Evolutionary conservation across 2,329 filamentous ascomycete species (phyloP).

Genomic region (Neospermospora avenae): DNA sequence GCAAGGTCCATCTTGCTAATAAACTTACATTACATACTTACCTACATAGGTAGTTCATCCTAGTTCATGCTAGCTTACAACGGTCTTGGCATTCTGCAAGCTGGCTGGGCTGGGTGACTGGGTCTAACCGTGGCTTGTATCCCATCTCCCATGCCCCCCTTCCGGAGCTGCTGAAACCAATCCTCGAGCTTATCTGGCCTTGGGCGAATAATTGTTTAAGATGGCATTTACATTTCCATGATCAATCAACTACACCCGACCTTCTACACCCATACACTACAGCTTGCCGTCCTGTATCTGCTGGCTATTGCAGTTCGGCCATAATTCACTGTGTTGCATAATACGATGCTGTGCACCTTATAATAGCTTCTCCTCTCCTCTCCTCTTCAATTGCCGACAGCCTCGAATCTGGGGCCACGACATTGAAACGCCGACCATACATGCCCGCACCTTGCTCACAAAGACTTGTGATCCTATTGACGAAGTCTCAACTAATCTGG

Average conservation of each 20-base stretch:
- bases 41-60: no score
- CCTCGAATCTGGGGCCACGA: constrained; percentile 9
- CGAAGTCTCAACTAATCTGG: background rate
- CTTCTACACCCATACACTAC: background rate
- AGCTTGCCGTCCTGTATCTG: background rate
- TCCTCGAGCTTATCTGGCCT: constrained; percentile 9
- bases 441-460: constrained; percentile 21
- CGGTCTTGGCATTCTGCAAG: no score
- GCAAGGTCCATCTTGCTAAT: no score
- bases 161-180: background rate
- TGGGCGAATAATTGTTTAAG: background rate
- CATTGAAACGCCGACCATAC: constrained; percentile 22
- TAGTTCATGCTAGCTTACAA: background rate
- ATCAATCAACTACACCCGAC: background rate
- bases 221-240: background rate
- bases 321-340: background rate
- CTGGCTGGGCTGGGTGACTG: background rate
- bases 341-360: background rate
- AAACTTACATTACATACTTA: background rate
- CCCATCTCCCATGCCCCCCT: no score
- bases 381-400: background rate
- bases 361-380: background rate
- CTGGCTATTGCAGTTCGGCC: background rate
- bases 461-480: background rate
- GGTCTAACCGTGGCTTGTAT: no score